phyloP scores from a whole-genome alignment of 129 eudicot genomes.

The Chrysanthemum lavandulifolium region DNA sequence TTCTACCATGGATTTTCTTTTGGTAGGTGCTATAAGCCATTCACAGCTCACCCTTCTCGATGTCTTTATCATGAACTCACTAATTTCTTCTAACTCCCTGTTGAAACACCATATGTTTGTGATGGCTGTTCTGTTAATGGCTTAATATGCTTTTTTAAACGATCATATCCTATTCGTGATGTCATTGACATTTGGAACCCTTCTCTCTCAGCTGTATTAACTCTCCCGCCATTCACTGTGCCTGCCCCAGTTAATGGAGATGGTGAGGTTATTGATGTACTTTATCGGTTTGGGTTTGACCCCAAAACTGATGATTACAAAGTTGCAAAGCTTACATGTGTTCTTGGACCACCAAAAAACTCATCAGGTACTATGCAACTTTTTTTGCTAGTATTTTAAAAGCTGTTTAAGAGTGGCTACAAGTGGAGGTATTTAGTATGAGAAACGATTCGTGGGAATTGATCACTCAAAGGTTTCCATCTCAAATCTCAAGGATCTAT shows the following conservation, averaged over 20 bases:
- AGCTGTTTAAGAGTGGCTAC: background rate
- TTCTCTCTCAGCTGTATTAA: no score
- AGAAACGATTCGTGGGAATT: constrained; percentile 4
- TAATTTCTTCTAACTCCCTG: background rate
- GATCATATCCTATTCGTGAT: no score
- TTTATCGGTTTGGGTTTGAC: background rate
- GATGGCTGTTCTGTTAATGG: background rate
- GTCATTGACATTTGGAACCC: no score
- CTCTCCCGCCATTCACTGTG: no score
- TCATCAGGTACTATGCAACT: no score
- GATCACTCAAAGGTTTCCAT: background rate
- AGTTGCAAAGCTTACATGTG: background rate
- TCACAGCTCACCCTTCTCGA: no score
- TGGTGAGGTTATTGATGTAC: no score
- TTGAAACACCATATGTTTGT: background rate
- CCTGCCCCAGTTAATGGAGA: background rate
- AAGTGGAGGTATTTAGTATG: constrained; percentile 14
- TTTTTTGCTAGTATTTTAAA: no score
- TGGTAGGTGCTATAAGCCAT: no score
- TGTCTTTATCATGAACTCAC: background rate
- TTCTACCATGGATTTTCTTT: no score
- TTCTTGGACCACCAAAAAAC: no score
- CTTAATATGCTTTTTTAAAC: background rate
- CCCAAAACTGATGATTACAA: constrained; percentile 4
- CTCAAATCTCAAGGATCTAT: background rate